Base-by-base conservation (phyloP, 139 green algal species). In the Diplosphaera chodatii region DNA sequence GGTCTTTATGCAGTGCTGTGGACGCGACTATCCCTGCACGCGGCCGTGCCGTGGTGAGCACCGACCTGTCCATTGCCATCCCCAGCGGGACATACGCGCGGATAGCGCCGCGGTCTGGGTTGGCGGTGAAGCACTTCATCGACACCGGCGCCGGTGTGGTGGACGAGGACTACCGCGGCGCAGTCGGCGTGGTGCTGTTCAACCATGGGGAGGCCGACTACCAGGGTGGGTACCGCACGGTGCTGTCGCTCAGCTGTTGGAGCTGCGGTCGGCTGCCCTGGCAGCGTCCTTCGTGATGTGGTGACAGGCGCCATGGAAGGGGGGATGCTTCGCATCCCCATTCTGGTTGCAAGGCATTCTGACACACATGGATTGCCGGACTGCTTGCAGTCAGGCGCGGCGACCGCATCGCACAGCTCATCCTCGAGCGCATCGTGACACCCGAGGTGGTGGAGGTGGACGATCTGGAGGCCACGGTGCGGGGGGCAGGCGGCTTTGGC, bases 91-190 rank as follows among this genome's bases (percentile, higher is more conserved):
- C 95, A 10, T 99, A 99, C 69, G 95, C 91, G 1, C 87, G 95
- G 48, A 88, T 99, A 1, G 95, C 95, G 0, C 94, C 95, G 3
- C 81, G 95, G 16, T 99, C 94, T 0, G 95, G 95, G 33, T 86
- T 99, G 27, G 95, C 95, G 0, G 83, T 83, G 27, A 99, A 99
- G 84, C 78, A 98, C 73, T 96, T 90, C 73, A 99, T 99, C 41
- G 93, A 98, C 80, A 91, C 89, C 3, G 95, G 93, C 8, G 95
- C 94, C 10, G 95, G 95, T 27, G 95, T 99, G 23, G 86, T 99
- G 18, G 95, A 99, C 66, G 89, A 94, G 80, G 95, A 99, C 83
- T 99, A 99, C 83, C 79, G 95, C 0, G 95, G 95, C 10, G 75
- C 89, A 21, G 85, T 99, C 23, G 87, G 89, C 30, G 95, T 99